These are phyloP conservation scores for Herpotrichia juniperi DNA, from an alignment of 2,329 filamentous ascomycete genomes.

Conservation along the genomic window DNA sequence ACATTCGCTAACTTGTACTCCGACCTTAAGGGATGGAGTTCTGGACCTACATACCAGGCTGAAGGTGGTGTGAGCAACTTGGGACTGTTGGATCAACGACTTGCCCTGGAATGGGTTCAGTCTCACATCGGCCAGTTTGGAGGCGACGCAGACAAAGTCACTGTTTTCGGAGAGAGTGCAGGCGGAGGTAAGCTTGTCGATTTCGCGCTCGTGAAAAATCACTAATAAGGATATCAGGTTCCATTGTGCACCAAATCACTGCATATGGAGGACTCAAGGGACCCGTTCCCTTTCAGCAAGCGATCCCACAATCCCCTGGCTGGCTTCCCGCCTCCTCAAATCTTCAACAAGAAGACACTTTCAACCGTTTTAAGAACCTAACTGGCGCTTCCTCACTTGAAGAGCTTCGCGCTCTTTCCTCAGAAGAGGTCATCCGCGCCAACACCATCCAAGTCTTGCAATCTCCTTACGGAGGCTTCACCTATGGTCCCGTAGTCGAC, in stretches of 20 bases:
- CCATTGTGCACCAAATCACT: slow-evolving; percentile 49
- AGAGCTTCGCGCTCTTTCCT: slow-evolving; percentile 38
- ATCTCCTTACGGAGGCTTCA: slow-evolving; percentile 39
- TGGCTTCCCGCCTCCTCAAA: slow-evolving; percentile 40
- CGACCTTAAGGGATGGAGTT: slow-evolving; percentile 42
- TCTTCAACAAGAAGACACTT: slow-evolving; percentile 35
- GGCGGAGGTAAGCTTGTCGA: no score
- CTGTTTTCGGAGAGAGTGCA: slow-evolving; percentile 46
- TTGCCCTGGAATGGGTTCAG: slow-evolving; percentile 49
- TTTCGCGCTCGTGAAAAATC: no score
- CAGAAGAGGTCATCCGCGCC: slow-evolving; percentile 40
- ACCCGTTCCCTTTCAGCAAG: slow-evolving; percentile 44
- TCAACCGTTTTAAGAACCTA: slow-evolving; percentile 35
- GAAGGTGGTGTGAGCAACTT: slow-evolving; percentile 43
- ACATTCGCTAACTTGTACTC: no score
- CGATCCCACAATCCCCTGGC: slow-evolving; percentile 48
- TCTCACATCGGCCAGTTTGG: slow-evolving; percentile 47
- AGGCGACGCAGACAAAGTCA: slow-evolving; percentile 45
- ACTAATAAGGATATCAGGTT: no score
- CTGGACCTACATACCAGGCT: slow-evolving; percentile 41
- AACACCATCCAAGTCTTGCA: slow-evolving; percentile 40
- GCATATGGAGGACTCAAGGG: slow-evolving; percentile 49
- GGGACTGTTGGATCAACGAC: slow-evolving; percentile 45
- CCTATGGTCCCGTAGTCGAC: slow-evolving; percentile 43
- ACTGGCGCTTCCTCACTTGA: slow-evolving; percentile 41